Base-by-base conservation (phyloP, 768 basidiomycete genomes). In the Mycena metata region DNA sequence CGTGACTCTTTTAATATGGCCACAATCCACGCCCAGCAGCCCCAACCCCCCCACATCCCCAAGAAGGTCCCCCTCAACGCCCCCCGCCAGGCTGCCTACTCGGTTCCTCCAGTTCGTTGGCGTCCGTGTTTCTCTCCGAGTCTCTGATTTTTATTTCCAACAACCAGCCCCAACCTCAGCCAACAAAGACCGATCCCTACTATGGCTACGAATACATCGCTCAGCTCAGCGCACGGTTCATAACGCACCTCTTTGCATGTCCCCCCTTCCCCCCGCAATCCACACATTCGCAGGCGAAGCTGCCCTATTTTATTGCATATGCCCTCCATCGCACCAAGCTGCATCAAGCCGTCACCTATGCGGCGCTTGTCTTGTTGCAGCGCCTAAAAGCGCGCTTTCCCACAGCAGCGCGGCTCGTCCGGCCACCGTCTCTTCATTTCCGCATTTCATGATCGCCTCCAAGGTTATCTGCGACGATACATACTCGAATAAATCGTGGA, bases 401-500 rank as follows among this genome's bases (percentile, higher is more conserved):
- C 3, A 93, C 94, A 8, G 95, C 95, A 9, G n/a, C 88, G 93
- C 30, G 95, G 96, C 13, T 95, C 94, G 1, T 95, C 93, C 0
- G 95, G 95, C 23, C 95, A 98, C 76, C 87, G 95, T 0, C 81
- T 98, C 16, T 96, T 96, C 81, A 93, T 96, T 50, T 95, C 94
- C 1, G 94, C 95, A n/a, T 0, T 95, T 95, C 79, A 96, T 96
- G 95, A 94, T 96, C 75, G 89, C 93, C 3, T 91, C 90, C 12
- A 95, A 95, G 76, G 92, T 96, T n/a, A 92, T 95, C 55, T 96
- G 95, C 80, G 95, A 96, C 82, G 95, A 96, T 73, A 96, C 94
- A 0, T 96, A 96, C 77, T 94, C 92, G 17, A 96, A 96, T 86
- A 95, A 95, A 76, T 93, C 92, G 0, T 96, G 95, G 95, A 88